Conservation (phyloP, 2,329 filamentous ascomycete species). For the Exophiala phaeomuriformis region DNA sequence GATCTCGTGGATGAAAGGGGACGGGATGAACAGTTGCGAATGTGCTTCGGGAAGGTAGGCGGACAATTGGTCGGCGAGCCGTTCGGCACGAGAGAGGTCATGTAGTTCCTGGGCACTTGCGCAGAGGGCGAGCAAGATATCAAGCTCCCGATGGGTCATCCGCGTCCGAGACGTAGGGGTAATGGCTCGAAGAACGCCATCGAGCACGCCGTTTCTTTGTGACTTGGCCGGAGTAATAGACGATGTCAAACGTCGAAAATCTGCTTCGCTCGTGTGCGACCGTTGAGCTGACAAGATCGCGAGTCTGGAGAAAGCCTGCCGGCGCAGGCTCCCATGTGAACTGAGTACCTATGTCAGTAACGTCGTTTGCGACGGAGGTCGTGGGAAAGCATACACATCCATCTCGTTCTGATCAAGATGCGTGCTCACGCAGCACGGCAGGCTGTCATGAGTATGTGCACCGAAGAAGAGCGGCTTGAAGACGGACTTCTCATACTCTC, state of each 20-base stretch:
- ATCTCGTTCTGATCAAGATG: slow-evolving; percentile 7
- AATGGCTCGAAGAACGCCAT: slow-evolving; percentile 34
- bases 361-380: not conserved
- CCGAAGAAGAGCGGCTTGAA: too few species aligned
- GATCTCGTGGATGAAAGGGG: slow-evolving; percentile 73
- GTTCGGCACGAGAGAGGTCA: slow-evolving; percentile 64
- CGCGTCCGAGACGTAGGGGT: slow-evolving; percentile 35
- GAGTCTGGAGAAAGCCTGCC: slow-evolving; percentile 40
- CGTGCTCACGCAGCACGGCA: not conserved
- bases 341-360: slow-evolving; percentile 9
- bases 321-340: slow-evolving; percentile 30
- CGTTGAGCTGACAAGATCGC: slow-evolving; percentile 37
- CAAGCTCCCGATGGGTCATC: slow-evolving; percentile 73
- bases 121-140: slow-evolving; percentile 84
- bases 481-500: too few species aligned
- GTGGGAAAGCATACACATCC: slow-evolving; percentile 15
- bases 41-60: slow-evolving; percentile 83
- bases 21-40: slow-evolving; percentile 66
- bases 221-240: slow-evolving; percentile 28
- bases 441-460: too few species aligned
- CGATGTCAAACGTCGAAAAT: slow-evolving; percentile 34
- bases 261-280: slow-evolving; percentile 27
- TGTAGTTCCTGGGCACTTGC: slow-evolving; percentile 74
- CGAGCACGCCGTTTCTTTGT: slow-evolving; percentile 30
- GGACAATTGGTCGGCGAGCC: slow-evolving; percentile 68